Conservation (phyloP, 805 yeast species). For the Candida maris region DNA sequence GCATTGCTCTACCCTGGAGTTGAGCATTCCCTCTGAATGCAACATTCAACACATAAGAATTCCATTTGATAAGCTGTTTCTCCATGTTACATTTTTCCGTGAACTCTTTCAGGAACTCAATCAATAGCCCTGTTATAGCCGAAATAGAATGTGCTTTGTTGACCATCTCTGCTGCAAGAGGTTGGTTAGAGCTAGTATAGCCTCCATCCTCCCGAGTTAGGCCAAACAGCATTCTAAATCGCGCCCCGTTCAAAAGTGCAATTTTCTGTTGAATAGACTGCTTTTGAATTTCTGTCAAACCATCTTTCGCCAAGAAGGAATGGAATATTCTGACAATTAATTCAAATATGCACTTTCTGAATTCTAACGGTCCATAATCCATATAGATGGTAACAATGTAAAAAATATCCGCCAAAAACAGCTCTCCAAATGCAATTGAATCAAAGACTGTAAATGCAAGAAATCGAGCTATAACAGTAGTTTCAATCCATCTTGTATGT, state of each 20-base stretch:
- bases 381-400: slow-evolving; percentile 61
- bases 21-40: slow-evolving; percentile 55
- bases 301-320: slow-evolving; percentile 57
- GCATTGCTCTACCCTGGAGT: slow-evolving; percentile 62
- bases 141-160: slow-evolving; percentile 50
- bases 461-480: slow-evolving; percentile 62
- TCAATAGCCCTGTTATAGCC: slow-evolving; percentile 52
- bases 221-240: slow-evolving; percentile 68
- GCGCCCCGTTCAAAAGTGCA: slow-evolving; percentile 50
- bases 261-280: slow-evolving; percentile 45
- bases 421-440: slow-evolving; percentile 54
- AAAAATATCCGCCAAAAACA: slow-evolving; percentile 68
- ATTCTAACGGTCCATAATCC: slow-evolving; percentile 48
- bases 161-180: slow-evolving; percentile 30
- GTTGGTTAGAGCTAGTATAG: slow-evolving; percentile 26
- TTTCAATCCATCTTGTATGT: slow-evolving; percentile 65
- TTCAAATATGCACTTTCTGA: slow-evolving; percentile 60
- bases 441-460: slow-evolving; percentile 69
- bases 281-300: slow-evolving; percentile 39
- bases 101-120: slow-evolving; percentile 48
- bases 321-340: slow-evolving; percentile 65
- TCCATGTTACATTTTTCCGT: slow-evolving; percentile 44
- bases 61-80: slow-evolving; percentile 65
- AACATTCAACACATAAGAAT: slow-evolving; percentile 57
- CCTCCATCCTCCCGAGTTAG: slow-evolving; percentile 52